Evolutionary conservation across 768 basidiomycete genomes (phyloP).

Genomic region (Hericium rajendrae): DNA sequence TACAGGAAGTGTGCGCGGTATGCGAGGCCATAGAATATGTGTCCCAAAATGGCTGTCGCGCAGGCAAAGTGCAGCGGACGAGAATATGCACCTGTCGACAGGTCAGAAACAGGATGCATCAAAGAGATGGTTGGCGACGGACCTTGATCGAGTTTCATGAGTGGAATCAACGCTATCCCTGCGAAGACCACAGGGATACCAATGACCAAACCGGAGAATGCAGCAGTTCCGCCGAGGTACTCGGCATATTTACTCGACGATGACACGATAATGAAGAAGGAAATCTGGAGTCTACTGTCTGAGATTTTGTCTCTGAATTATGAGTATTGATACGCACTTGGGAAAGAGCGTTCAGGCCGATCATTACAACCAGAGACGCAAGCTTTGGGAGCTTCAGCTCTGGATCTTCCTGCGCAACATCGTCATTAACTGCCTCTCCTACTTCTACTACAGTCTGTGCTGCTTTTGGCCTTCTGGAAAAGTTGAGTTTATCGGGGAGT

Average conservation of each 20-base stretch:
- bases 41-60: conserved; percentile 40
- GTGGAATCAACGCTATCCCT: conserved; percentile 45
- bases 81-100: conserved; percentile 39
- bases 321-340: conserved; percentile 27
- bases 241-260: conserved; percentile 56
- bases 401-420: neutral
- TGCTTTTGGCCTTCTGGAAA: neutral
- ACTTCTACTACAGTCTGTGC: neutral
- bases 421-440: neutral
- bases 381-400: conserved; percentile 41
- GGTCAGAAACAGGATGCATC: neutral
- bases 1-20: conserved; percentile 53
- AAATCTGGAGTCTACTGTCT: conserved; percentile 30
- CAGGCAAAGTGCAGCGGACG: conserved; percentile 48
- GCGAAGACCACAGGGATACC: conserved; percentile 60
- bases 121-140: conserved; percentile 1
- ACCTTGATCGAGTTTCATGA: conserved; percentile 51
- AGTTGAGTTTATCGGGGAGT: neutral
- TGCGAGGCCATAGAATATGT: conserved; percentile 52
- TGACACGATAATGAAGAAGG: conserved; percentile 63
- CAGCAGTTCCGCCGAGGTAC: conserved; percentile 54
- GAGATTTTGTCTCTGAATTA: neutral
- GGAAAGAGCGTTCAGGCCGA: conserved; percentile 32
- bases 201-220: conserved; percentile 59
- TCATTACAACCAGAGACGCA: conserved; percentile 35